These are phyloP conservation scores for Falciphora oryzae DNA, from an alignment of 2,329 filamentous ascomycete genomes.

Conservation along the genomic window DNA sequence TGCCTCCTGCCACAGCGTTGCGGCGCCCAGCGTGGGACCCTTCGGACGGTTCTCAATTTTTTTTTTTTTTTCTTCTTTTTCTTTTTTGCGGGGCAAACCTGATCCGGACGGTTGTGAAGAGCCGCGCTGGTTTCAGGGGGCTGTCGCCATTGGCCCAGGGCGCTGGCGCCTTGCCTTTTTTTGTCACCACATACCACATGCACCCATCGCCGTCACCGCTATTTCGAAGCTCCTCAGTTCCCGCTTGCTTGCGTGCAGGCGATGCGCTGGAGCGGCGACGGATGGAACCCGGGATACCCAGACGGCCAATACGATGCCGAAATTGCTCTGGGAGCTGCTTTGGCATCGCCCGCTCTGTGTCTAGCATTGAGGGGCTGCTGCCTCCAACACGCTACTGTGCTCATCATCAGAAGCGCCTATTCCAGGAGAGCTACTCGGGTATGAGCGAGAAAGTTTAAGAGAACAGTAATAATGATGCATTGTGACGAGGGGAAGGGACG, in stretches of 20 bases:
- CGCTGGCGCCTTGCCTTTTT: background rate
- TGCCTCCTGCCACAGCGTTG: background rate
- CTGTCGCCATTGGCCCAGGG: background rate
- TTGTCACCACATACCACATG: background rate
- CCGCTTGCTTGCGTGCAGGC: background rate
- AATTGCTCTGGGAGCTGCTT: background rate
- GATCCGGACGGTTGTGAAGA: background rate
- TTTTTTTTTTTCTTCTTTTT: background rate
- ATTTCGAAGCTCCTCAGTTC: background rate
- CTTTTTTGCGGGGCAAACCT: background rate
- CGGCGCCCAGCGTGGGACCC: background rate
- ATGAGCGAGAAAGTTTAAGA: background rate
- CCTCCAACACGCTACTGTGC: too few relatives aligned
- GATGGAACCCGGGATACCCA: background rate
- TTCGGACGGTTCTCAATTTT: background rate
- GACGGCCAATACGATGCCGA: background rate
- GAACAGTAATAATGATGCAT: background rate
- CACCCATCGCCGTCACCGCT: background rate
- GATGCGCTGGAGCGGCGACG: background rate
- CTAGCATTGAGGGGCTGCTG: background rate
- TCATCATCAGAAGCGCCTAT: background rate
- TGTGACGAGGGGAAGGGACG: background rate
- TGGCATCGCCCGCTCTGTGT: background rate
- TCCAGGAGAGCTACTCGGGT: background rate
- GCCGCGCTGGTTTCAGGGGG: slow-evolving; percentile 1